A percentile compares a stretch with the other conserved stretches of the same genome.
phyloP scores from a whole-genome alignment of 108 stramenopile species.

The Skeletonema tropicum region DNA sequence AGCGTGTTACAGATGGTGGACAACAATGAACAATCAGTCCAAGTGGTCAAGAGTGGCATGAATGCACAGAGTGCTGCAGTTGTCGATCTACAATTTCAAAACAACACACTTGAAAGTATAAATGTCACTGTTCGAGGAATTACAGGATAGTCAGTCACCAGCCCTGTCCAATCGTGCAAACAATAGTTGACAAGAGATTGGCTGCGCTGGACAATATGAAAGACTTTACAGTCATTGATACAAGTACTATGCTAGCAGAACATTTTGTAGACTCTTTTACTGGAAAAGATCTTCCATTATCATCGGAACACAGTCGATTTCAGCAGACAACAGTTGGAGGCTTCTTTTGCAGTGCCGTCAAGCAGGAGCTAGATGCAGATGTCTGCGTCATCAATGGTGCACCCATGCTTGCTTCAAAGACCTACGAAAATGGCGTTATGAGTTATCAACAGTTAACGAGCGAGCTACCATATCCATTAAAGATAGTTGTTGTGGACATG shows the following conservation, averaged over 20 bases:
- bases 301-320: constrained; percentile 64
- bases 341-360: constrained; percentile 67
- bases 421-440: constrained; percentile 54
- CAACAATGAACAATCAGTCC: constrained; percentile 14
- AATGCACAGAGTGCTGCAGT: constrained; percentile 65
- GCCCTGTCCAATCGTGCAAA: constrained; percentile 49
- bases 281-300: constrained; percentile 35
- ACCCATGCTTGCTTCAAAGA: constrained; percentile 66
- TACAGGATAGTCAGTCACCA: constrained; percentile 41
- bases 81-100: constrained; percentile 70
- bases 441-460: constrained; percentile 69
- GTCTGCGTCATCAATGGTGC: constrained; percentile 77
- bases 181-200: constrained; percentile 62
- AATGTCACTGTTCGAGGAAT: constrained; percentile 47
- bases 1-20: constrained; percentile 33
- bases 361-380: constrained; percentile 67
- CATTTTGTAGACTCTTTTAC: constrained; percentile 35
- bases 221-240: constrained; percentile 60
- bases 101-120: constrained; percentile 13
- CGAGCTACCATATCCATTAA: constrained; percentile 87
- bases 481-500: constrained; percentile 80
- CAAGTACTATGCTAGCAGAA: constrained; percentile 31
- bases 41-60: constrained; percentile 72
- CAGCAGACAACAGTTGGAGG: constrained; percentile 73
- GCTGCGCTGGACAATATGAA: constrained; percentile 56